These are phyloP conservation scores for Cordyceps cicadae DNA, from an alignment of 2,329 filamentous ascomycete species.

Conservation along the genomic window DNA sequence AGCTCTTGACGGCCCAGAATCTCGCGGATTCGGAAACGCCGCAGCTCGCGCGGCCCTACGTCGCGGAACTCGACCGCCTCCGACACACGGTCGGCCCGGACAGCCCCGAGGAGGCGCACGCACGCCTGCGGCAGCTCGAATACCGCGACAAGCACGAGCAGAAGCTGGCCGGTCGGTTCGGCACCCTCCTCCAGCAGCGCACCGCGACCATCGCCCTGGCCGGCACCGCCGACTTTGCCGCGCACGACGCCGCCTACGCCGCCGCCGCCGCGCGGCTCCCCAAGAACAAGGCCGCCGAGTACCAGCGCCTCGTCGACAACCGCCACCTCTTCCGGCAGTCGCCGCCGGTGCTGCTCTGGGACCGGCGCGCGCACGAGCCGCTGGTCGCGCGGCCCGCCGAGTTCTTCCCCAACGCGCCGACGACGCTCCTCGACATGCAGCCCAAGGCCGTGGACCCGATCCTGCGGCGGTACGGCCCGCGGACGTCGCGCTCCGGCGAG, in stretches of 20 bases:
- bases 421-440: slow-evolving; percentile 58
- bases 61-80: slow-evolving; percentile 34
- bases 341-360: slow-evolving; percentile 51
- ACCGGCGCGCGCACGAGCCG: slow-evolving; percentile 63
- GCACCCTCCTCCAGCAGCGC: slow-evolving; percentile 27
- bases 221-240: slow-evolving; percentile 17
- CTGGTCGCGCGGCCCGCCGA: slow-evolving; percentile 51
- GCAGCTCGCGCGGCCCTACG: slow-evolving; percentile 30
- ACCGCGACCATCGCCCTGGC: slow-evolving; percentile 20
- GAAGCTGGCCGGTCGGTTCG: slow-evolving; percentile 18
- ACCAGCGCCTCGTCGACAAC: slow-evolving; percentile 42
- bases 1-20: slow-evolving; percentile 14
- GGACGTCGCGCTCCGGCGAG: slow-evolving; percentile 35
- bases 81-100: slow-evolving; percentile 12
- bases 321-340: slow-evolving; percentile 40
- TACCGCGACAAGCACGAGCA: slow-evolving; percentile 20
- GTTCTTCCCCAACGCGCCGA: slow-evolving; percentile 54
- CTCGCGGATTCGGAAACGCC: slow-evolving; percentile 25
- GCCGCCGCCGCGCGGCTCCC: slow-evolving; percentile 24
- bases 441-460: slow-evolving; percentile 46
- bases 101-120: not conserved
- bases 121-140: slow-evolving; percentile 22
- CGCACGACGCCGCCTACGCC: slow-evolving; percentile 27
- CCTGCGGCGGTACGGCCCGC: slow-evolving; percentile 37
- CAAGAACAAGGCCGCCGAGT: slow-evolving; percentile 27